Percentiles rank a stretch among this genome's conserved stretches.
Conservation (phyloP, 2,329 filamentous ascomycete genomes). For the Scortechinia acanthostroma region DNA sequence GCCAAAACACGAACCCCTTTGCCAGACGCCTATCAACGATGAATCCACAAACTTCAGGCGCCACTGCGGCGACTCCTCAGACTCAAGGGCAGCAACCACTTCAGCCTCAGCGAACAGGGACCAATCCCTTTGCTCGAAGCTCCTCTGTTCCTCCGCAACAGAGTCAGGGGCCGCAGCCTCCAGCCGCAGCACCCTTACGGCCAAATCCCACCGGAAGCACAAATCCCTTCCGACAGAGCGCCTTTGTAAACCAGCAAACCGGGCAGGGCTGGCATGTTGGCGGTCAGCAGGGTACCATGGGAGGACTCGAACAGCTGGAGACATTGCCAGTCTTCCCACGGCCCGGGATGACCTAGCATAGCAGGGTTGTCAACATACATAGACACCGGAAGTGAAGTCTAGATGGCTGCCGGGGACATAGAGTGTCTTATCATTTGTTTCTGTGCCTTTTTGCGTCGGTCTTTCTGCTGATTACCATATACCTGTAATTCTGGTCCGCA, state of each 20-base stretch:
- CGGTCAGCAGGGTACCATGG: slow-evolving; percentile 26
- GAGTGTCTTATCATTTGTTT: neutral
- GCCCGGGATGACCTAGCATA: slow-evolving; percentile 22
- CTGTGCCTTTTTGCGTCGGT: neutral
- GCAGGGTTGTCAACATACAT: no score
- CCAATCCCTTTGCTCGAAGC: slow-evolving; percentile 58
- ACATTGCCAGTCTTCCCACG: slow-evolving; percentile 58
- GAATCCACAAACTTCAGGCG: slow-evolving; percentile 3
- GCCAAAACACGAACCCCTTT: slow-evolving; percentile 51
- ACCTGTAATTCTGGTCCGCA: no score
- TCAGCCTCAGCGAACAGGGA: slow-evolving; percentile 44
- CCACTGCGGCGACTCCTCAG: slow-evolving; percentile 4
- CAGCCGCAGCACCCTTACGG: neutral
- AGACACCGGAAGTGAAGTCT: no score
- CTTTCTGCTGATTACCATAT: no score
- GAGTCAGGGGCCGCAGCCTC: no score
- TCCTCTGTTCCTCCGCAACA: slow-evolving; percentile 9
- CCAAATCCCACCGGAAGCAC: neutral
- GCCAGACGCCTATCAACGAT: slow-evolving; percentile 30
- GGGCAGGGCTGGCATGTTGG: slow-evolving; percentile 56
- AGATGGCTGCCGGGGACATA: neutral
- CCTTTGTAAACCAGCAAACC: slow-evolving; percentile 34
- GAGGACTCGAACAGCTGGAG: slow-evolving; percentile 44
- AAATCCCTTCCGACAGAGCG: slow-evolving; percentile 1
- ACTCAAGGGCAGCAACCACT: slow-evolving; percentile 11